Conservation (phyloP, 2,329 filamentous ascomycete genomes). For the Ascochyta lentis region DNA sequence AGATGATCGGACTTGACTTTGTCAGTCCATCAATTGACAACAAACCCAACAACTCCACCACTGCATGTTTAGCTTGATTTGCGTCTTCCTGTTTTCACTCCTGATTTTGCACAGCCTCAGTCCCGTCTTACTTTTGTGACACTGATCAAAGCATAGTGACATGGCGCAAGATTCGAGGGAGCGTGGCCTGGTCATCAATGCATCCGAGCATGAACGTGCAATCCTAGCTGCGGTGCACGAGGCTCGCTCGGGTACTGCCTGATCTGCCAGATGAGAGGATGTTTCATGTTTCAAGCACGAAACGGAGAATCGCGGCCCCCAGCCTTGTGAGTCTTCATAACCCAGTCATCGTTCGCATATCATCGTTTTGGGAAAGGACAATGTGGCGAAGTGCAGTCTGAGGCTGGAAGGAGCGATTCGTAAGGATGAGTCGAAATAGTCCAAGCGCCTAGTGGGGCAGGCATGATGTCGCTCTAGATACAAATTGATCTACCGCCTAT, state of each 20-base stretch:
- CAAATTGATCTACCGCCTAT: conserved; percentile 34
- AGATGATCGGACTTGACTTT: not conserved
- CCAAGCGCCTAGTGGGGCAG: conserved; percentile 30
- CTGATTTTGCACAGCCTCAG: conserved; percentile 13
- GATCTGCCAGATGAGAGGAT: conserved; percentile 19
- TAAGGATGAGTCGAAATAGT: conserved; percentile 37
- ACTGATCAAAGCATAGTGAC: conserved; percentile 7
- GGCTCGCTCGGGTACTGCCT: conserved; percentile 21
- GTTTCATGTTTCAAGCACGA: conserved; percentile 15
- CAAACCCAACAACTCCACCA: not conserved
- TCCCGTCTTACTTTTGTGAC: not conserved
- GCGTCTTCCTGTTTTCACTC: not conserved
- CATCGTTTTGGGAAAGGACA: conserved; percentile 2
- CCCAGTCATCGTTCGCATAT: conserved; percentile 10
- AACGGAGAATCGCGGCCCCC: not conserved
- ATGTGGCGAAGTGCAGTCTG: conserved; percentile 15
- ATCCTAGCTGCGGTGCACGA: conserved; percentile 11
- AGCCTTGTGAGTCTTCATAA: conserved; percentile 11
- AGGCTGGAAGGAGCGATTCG: conserved; percentile 15
- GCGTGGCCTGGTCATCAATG: conserved; percentile 16
- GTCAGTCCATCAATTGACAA: not conserved
- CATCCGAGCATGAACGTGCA: conserved; percentile 19
- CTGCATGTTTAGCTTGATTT: not conserved
- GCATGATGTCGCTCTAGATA: conserved; percentile 32
- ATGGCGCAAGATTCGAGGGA: conserved; percentile 16